Conservation (phyloP, 2,329 filamentous ascomycete genomes). For the Talaromyces pinophilus region DNA sequence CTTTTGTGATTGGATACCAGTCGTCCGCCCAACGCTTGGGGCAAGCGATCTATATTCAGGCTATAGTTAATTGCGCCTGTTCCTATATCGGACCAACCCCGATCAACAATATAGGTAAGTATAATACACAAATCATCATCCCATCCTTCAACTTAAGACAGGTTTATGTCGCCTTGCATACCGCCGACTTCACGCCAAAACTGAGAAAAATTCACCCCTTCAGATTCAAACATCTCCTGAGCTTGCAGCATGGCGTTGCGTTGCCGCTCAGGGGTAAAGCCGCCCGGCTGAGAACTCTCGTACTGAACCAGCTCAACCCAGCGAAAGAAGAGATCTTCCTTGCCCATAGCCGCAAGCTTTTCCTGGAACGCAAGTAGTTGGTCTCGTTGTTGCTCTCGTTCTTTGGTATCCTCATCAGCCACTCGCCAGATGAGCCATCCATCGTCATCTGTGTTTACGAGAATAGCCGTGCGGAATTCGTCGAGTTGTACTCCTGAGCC, state of each 20-base stretch:
- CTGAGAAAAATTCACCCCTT: slow-evolving; percentile 78
- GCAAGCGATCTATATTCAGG: not conserved
- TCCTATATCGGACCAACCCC: not conserved
- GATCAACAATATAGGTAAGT: not conserved
- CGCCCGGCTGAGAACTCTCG: slow-evolving; percentile 75
- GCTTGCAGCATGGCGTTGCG: slow-evolving; percentile 71
- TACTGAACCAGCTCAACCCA: slow-evolving; percentile 94
- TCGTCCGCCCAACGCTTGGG: not conserved
- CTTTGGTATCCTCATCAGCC: slow-evolving; percentile 56
- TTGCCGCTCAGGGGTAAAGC: slow-evolving; percentile 75
- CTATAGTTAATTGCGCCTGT: not conserved
- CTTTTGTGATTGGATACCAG: not conserved
- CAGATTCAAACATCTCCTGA: slow-evolving; percentile 69
- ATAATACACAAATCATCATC: not conserved
- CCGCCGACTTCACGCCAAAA: slow-evolving; percentile 73
- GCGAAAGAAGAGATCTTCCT: slow-evolving; percentile 85
- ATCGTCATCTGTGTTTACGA: slow-evolving; percentile 67
- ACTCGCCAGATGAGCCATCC: slow-evolving; percentile 71
- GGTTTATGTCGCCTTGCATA: slow-evolving; percentile 47
- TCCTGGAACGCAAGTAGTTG: slow-evolving; percentile 82
- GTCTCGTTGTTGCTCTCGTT: slow-evolving; percentile 45
- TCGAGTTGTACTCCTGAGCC: slow-evolving; percentile 53
- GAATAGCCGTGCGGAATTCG: slow-evolving; percentile 70
- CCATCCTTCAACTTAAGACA: not conserved
- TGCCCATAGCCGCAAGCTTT: slow-evolving; percentile 70